A percentile compares a stretch with the other conserved stretches of the same genome.
Evolutionary conservation across 768 basidiomycete species (phyloP).

Genomic region (Termitomyces sp.): DNA sequence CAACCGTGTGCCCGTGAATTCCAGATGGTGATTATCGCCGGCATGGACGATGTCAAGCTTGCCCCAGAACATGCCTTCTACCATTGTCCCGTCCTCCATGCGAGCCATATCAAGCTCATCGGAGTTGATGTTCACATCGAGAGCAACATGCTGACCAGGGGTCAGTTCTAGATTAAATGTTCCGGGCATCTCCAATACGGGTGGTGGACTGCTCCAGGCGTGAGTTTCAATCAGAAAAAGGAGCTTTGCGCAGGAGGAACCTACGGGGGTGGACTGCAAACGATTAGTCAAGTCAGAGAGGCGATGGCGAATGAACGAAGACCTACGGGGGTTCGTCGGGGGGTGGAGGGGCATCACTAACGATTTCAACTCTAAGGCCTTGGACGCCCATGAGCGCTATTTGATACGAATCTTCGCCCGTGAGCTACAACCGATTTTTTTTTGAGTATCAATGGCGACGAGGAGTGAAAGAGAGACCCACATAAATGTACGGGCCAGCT

Average conservation of each 20-base stretch:
- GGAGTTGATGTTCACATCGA: slow-evolving; percentile 77
- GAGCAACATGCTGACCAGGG: slow-evolving; percentile 76
- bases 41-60: slow-evolving; percentile 81
- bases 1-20: slow-evolving; percentile 79
- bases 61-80: slow-evolving; percentile 87
- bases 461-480: slow-evolving; percentile 32
- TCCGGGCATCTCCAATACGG: slow-evolving; percentile 84
- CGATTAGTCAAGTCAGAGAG: slow-evolving; percentile 14
- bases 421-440: slow-evolving; percentile 48
- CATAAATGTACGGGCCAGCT: slow-evolving; percentile 82
- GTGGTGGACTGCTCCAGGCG: slow-evolving; percentile 46
- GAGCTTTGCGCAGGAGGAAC: slow-evolving; percentile 16
- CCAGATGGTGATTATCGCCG: slow-evolving; percentile 75
- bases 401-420: slow-evolving; percentile 84
- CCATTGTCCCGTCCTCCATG: slow-evolving; percentile 86
- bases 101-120: slow-evolving; percentile 89
- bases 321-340: slow-evolving; percentile 83
- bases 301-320: slow-evolving; percentile 19
- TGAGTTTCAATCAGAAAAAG: background rate
- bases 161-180: slow-evolving; percentile 79
- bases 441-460: slow-evolving; percentile 5
- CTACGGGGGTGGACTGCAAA: slow-evolving; percentile 47
- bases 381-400: slow-evolving; percentile 84
- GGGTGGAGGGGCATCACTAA: slow-evolving; percentile 81
- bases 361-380: slow-evolving; percentile 82